Evolutionary conservation across 345 rosid species (phyloP).

Genomic region (Dimocarpus longan): DNA sequence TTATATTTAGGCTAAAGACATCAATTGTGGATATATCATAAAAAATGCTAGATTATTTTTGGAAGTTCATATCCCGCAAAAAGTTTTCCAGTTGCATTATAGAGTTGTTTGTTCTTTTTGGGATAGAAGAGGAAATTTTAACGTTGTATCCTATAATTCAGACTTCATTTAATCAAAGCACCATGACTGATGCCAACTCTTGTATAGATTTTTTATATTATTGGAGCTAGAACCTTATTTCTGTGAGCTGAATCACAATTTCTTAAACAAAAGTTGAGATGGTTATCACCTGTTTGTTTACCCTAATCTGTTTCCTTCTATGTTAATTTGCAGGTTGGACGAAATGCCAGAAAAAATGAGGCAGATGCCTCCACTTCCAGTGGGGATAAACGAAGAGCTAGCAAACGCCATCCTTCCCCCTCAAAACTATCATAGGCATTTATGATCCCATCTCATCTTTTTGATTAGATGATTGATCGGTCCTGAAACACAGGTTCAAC

Average conservation of each 20-base stretch:
- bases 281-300: not conserved
- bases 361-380: constrained; percentile 76
- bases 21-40: not conserved
- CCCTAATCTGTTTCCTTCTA: not conserved
- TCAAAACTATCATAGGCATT: constrained; percentile 30
- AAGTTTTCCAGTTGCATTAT: not conserved
- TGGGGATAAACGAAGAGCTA: constrained; percentile 54
- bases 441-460: constrained; percentile 20
- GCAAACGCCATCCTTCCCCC: constrained; percentile 43
- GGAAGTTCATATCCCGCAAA: not conserved
- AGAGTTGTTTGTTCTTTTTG: not conserved
- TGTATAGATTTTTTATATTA: not conserved
- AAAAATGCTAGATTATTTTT: not conserved
- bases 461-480: not conserved
- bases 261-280: not conserved
- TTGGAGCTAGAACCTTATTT: not conserved
- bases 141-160: not conserved
- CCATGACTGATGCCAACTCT: not conserved
- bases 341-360: constrained; percentile 62
- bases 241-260: not conserved
- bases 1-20: not conserved
- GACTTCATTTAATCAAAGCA: not conserved
- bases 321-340: constrained; percentile 48
- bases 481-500: not conserved
- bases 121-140: not conserved